Evolutionary conservation across 2,329 filamentous ascomycete species (phyloP), one percentile per base, ranked within the genome.

Genomic region (Epichloe elymi): DNA sequence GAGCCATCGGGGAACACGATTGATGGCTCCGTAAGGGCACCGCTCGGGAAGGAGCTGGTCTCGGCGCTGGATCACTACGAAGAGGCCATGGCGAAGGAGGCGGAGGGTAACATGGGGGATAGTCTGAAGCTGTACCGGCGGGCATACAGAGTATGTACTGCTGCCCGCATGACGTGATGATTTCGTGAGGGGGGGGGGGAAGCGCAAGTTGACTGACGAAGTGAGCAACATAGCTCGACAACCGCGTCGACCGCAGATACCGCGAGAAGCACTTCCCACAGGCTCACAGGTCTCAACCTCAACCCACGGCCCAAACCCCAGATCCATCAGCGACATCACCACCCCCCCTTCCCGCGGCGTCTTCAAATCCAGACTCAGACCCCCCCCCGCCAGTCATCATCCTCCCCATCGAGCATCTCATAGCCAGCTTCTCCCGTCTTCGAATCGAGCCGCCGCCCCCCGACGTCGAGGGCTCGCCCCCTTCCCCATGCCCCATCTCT

Each of bases 51-150:
- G 51, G 67, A 85, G 58, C 86, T 86, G 4, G 72, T 74, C 20
- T 86, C 90, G 11, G 93, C 93, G 0, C 69, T 98, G 15, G 93
- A 97, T 59, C 87, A 95, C 65, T 97, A 93, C 61, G 93, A 97
- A 65, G 81, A 80, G 63, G 93, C 91, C 3, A 90, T 95, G 51
- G 86, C 94, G 67, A 89, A 83, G 66, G 93, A 98, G 68, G 79
- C 76, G 0, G 80, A 86, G 59, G 93, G 93, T 0, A 93, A 81
- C 55, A 74, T 97, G 48, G 89, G 89, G 5, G 91, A 97, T 56
- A 97, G 91, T 63, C 66, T 98, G 51, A 81, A 79, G 57, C 76
- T 94, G 48, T 98, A 98, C 66, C 81, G 93, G 45, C 89, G 85
- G 65, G 93, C 93, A 1, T 97, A 95, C 65, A 82, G 85, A 64